Evolutionary conservation across 805 yeast species (phyloP).

Genomic region (Ogataea degrootiae): DNA sequence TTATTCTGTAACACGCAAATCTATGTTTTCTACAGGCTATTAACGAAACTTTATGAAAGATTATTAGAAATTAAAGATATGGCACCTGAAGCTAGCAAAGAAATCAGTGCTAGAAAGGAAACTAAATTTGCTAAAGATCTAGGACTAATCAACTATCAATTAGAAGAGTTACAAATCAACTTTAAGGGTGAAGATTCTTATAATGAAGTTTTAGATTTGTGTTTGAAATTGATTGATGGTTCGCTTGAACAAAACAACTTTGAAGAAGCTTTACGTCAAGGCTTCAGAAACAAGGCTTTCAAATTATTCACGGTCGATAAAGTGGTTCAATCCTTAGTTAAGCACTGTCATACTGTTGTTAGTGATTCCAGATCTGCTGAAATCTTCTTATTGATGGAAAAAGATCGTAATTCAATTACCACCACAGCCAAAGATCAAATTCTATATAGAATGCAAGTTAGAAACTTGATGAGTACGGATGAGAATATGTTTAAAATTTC

Average conservation of each 20-base stretch:
- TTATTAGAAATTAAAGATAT: constrained; percentile 69
- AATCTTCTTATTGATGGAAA: constrained; percentile 74
- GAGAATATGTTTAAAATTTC: constrained; percentile 91
- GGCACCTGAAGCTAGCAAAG: constrained; percentile 67
- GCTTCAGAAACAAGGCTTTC: constrained; percentile 88
- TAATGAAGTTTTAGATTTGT: constrained; percentile 67
- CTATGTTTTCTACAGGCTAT: constrained; percentile 83
- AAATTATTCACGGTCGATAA: constrained; percentile 90
- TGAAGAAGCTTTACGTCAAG: constrained; percentile 94
- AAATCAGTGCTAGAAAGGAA: constrained; percentile 55
- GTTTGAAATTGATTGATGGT: constrained; percentile 78
- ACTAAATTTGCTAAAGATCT: constrained; percentile 84
- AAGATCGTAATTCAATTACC: constrained; percentile 57
- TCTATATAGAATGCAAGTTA: constrained; percentile 80
- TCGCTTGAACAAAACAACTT: constrained; percentile 91
- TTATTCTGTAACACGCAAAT: constrained; percentile 84
- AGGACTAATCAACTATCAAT: constrained; percentile 72
- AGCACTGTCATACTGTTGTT: constrained; percentile 82
- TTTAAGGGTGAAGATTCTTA: constrained; percentile 70
- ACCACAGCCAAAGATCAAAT: constrained; percentile 87
- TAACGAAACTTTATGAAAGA: constrained; percentile 77
- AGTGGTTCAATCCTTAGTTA: constrained; percentile 75
- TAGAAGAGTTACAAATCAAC: constrained; percentile 74
- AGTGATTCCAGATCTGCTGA: constrained; percentile 78
- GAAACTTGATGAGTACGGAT: constrained; percentile 70